Base-by-base conservation (phyloP, 225 moss, liverwort and hornwort genomes). In the Sphagnum contortum region DNA sequence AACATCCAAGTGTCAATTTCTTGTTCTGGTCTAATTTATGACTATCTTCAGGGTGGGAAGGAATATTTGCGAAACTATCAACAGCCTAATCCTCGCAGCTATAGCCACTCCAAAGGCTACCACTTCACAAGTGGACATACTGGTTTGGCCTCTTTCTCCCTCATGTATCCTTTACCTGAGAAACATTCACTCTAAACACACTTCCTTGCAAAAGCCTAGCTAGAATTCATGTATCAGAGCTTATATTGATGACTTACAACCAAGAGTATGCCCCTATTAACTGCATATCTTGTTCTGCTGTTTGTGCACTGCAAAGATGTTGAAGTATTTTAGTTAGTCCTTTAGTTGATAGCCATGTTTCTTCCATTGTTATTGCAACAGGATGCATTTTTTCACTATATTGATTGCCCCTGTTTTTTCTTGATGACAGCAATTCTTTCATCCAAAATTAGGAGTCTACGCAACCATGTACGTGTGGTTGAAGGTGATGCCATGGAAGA, bases 21-120 rank as follows among this genome's bases (percentile, higher is more conserved):
- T 62, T 12, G 13, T 62, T 62, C 13, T 44, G 29, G 29, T 29
- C 29, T 29, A 29, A 29, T 29, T 29, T 29, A 29, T 29, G 29
- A 29, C 29, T 29, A 5, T 46, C 45, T 46, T 57, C 75, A 91
- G 77, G 87, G 81, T 63, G 73, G 88, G 57, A 84, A 89, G 72
- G 81, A 95, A 77, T 95, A 90, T 57, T 53, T 92, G 68, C 80
- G 90, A 66, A 89, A 92, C 56, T 77, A 95, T 64, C 75, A 88
- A 74, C 81, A 84, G 69, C 92, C 95, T 48, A 95, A 95, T 59
- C 95, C 90, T 44, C 84, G 87, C 50, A 92, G 79, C 66, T 95
- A 92, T 60, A 77, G 78, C 45, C 83, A 81, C 70, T 87, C 88
- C 6, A 90, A 84, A 66, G 95, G 90, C 61, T 95, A 88, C 55